Evolutionary conservation across 495 filamentous ascomycete species (phyloP), one percentile per base, ranked within the genome.

Genomic region (Lichina pygmaea): DNA sequence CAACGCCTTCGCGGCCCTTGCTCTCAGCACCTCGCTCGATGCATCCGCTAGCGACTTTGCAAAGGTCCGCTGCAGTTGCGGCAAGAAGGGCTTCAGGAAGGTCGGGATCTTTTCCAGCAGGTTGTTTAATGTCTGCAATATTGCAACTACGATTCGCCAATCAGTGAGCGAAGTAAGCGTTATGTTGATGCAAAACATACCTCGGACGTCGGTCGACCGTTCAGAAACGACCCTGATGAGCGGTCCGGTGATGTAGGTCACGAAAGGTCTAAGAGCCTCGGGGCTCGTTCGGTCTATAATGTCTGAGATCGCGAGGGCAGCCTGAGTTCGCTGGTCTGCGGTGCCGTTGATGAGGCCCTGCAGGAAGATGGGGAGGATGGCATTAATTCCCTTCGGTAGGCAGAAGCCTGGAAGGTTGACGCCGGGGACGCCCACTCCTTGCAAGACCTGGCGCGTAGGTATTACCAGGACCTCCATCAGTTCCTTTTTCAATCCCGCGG

Each of bases 311-410:
- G 81, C 89, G 42, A 97, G 66, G 46, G 91, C 91, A 38, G 89
- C 71, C 55, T 92, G 78, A 12, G 81, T 89, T 54, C 85, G 69
- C 62, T 95, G 91, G 6, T 97, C 91, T 9, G 78, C 59, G 13
- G 78, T 84, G 47, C 89, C 89, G 53, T 95, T 93, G 73, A 95
- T 89, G 49, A 97, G 69, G 62, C 86, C 89, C 55, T 97, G 89
- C 50, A 95, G 61, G 71, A 97, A 95, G 52, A 97, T 94, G 4
- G 91, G 91, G 42, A 97, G 62, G 49, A 97, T 77, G 46, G 91
- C 83, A 57, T 83, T 93, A 68, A 97, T 94, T 46, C 89, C 89
- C 71, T 95, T 97, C 6, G 89, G 89, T 44, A 97, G 63, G 46
- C 75, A 71, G 65, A 97, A 97, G 30, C 89, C 89, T 8, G 84